Evolutionary conservation across 176 grass and related monocot genomes (phyloP), one percentile per base, ranked within the genome.

Genomic region (Bolboschoenus planiculmis): DNA sequence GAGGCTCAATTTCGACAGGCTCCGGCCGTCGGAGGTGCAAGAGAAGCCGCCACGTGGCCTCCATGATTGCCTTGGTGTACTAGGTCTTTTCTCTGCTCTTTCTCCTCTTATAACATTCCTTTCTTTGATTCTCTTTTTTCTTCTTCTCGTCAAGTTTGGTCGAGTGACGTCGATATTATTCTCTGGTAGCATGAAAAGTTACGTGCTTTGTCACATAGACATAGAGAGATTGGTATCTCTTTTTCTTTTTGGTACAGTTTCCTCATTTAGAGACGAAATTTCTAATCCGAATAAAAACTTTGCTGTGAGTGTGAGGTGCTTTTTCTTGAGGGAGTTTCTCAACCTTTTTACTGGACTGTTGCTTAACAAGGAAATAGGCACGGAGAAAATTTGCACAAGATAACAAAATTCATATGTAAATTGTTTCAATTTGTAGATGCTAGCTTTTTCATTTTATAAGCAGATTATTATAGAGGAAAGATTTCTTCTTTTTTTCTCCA

Each of bases 1-100:
- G 89, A 81, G 88, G 48, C 84, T 97, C 88, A 97, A 90, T 60
- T 88, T 97, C 66, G 82, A 90, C 39, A 67, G 67, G 1, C 87
- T 94, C 84, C 79, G 80, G 5, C 88, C 60, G 35, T 44, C 87
- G 46, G 88, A 87, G 42, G 51, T 60, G 40, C 79, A 56, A 87
- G 86, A 90, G 54, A 87, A 64, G 33, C 86, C 86, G 20, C 55
- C 86, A 14, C 88, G 91, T 39, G 67, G 90, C 30, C 61, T 89
- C 55, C 94, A 92, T 13, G 83, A 92, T 50, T 92, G 85, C 88
- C 85, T 97, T 79, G 90, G 86, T 43, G 83, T 90, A 35, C 78
- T 86, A 89, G 94, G 94, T 94, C 27, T 35, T 75, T 16, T 40
- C 37, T 68, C 18, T 44, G 7, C 56, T n/a, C 59, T 31, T n/a